Base-by-base conservation (phyloP, 2,329 filamentous ascomycete genomes). In the Neoarthrinium moseri region DNA sequence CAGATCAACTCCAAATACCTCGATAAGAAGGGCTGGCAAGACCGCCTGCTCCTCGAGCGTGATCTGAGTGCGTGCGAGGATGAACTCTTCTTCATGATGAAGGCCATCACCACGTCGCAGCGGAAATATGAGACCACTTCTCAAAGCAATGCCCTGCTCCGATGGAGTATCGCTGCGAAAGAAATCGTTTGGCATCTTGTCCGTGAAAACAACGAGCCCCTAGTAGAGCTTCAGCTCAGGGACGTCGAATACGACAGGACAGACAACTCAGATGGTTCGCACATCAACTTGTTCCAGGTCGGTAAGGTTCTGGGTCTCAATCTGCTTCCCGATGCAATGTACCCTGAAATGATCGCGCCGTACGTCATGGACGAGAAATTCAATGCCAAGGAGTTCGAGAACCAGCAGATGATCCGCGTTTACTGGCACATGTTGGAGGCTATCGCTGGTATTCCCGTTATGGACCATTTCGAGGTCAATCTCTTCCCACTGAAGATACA, bases 81-180 rank as follows among this genome's bases (percentile, higher is more conserved):
- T 59, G 95, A 99, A 66, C 71, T 99, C 7, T 99, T 99, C 76
- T 99, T 99, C 71, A 88, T 99, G 74, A 97, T 99, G 94, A 97
- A 99, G 60, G 95, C 94, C 30, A 99, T 99, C 63, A 99, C 94
- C 2, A 95, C 91, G 3, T 95, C 92, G 5, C 94, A 99, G 67
- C 80, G 91, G 49, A 94, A 91, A 62, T 84, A 83, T 52, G 90
- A 95, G 49, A 80, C 80, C 37, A 75, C 82, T 40, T 81, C 83
- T 6, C 81, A 90, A 52, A 86, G 84, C 46, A 91, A 82, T 49
- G 91, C 91, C 5, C 73, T 96, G 32, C 68, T 99, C 44, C 86
- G 89, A 56, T 96, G 92, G 87, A 94, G 90, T 62, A 90, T 99
- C 48, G 87, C 89, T n/a, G 91, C 91, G 2, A 86, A 87, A 33